A percentile compares a stretch with the other conserved stretches of the same genome.
phyloP scores from a whole-genome alignment of 2,329 filamentous ascomycete genomes.

The Ceratocystis albifundus region DNA sequence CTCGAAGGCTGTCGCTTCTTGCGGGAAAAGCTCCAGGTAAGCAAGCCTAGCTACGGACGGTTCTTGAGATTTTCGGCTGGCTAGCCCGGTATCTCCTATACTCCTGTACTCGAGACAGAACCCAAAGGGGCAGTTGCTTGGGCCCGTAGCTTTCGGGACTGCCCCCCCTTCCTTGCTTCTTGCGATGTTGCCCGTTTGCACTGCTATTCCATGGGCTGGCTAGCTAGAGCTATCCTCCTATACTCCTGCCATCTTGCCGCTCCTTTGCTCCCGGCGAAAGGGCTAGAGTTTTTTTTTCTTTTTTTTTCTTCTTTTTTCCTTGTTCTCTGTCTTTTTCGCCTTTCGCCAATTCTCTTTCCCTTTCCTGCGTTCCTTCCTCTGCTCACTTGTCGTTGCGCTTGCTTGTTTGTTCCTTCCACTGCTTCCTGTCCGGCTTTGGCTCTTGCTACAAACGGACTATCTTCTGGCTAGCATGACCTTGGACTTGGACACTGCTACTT shows the following conservation, averaged over 20 bases:
- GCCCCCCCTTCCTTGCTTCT: background rate
- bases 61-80: background rate
- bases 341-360: conserved; percentile 11
- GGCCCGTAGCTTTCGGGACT: background rate
- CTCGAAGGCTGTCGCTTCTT: conserved; percentile 7
- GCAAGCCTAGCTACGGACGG: background rate
- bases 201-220: background rate
- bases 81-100: background rate
- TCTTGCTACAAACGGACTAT: background rate
- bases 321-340: conserved; percentile 3
- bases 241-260: no score
- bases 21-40: conserved; percentile 8
- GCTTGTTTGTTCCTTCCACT: background rate
- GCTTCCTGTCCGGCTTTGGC: background rate
- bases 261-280: background rate
- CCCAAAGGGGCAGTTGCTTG: background rate
- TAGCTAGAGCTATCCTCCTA: no score
- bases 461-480: background rate
- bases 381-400: no score
- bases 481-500: background rate
- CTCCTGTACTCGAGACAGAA: background rate
- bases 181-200: background rate
- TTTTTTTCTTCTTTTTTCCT: background rate
- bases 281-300: background rate
- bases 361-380: background rate